Percentiles rank a stretch among this genome's conserved stretches.
Evolutionary conservation across 2,329 filamentous ascomycete species (phyloP).

Genomic region (Rugonectria rugulosa): DNA sequence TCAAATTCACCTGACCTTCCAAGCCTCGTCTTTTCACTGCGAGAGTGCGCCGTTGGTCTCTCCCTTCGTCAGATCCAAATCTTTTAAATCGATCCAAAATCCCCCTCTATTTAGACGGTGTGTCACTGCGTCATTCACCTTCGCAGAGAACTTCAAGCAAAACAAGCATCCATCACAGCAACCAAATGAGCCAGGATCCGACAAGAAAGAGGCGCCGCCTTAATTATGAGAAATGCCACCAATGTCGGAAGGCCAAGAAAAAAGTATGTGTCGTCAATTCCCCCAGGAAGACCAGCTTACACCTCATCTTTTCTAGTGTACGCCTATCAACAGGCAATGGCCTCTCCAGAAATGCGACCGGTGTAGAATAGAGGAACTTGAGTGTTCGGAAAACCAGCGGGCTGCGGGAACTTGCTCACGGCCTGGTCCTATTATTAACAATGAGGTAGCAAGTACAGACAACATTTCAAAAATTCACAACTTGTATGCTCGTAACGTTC

Average conservation of each 20-base stretch:
- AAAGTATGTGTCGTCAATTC: neutral
- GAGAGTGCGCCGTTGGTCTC: neutral
- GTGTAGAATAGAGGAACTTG: neutral
- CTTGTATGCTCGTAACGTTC: neutral
- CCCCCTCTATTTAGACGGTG: neutral
- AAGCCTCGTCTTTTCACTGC: no score
- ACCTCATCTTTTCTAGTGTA: neutral
- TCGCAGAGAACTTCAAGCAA: neutral
- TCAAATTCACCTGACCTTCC: no score
- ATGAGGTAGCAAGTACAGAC: neutral
- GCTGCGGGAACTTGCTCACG: neutral
- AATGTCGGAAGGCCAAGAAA: neutral
- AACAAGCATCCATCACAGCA: neutral
- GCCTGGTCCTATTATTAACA: neutral
- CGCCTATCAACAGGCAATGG: neutral
- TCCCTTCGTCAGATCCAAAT: neutral
- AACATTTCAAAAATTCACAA: neutral
- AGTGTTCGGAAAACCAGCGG: constrained; percentile 2
- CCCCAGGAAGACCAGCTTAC: neutral
- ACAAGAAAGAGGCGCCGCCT: neutral
- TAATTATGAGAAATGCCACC: constrained; percentile 5
- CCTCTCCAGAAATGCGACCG: constrained; percentile 4
- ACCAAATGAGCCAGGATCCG: neutral
- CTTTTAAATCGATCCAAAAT: neutral
- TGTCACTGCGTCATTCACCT: neutral